These are phyloP conservation scores for Oidium heveae DNA, from an alignment of 2,329 filamentous ascomycete species.

Conservation along the genomic window DNA sequence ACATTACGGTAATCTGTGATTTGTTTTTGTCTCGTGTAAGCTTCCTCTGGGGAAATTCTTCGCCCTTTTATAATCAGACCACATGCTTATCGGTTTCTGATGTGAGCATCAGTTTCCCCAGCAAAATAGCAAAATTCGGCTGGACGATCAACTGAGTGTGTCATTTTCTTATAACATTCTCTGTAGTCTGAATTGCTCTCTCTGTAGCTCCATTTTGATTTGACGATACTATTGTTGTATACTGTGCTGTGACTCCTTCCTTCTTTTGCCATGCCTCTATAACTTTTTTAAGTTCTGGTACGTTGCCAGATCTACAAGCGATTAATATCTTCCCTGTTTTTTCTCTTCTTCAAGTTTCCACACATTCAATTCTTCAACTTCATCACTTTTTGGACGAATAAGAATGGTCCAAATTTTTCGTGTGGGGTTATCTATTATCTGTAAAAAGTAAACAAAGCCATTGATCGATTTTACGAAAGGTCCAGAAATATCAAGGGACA, in stretches of 20 bases:
- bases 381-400: background rate
- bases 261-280: background rate
- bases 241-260: background rate
- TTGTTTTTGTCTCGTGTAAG: background rate
- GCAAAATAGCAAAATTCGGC: background rate
- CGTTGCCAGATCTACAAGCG: background rate
- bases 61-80: background rate
- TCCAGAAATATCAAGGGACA: background rate
- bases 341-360: background rate
- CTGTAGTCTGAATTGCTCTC: background rate
- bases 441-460: background rate
- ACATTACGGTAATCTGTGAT: background rate
- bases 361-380: background rate
- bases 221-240: background rate
- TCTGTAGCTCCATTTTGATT: background rate
- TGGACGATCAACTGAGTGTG: background rate
- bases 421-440: background rate
- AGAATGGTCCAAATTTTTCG: background rate
- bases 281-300: background rate
- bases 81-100: background rate
- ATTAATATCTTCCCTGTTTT: background rate
- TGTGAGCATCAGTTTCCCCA: background rate
- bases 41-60: background rate
- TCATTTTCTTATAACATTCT: background rate
- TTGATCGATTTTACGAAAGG: background rate